These are phyloP conservation scores for Volutella citrinella DNA, from an alignment of 2,329 filamentous ascomycete species.

Conservation along the genomic window DNA sequence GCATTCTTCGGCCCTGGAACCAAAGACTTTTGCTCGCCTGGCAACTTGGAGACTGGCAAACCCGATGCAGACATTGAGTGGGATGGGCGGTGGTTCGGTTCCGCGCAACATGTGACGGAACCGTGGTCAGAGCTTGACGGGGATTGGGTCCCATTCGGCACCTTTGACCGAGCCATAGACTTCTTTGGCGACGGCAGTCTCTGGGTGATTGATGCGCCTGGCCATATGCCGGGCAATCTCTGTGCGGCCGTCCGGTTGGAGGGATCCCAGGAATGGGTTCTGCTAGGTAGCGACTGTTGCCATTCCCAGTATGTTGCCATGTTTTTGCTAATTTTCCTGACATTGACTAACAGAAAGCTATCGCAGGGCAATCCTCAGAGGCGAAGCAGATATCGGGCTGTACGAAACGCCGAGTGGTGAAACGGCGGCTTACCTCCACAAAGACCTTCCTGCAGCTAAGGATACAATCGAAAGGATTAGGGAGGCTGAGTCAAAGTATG, in stretches of 20 bases:
- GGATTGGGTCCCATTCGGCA: constrained; percentile 3
- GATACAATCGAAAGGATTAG: no score
- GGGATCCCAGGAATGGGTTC: constrained; percentile 1
- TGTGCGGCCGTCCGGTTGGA: constrained; percentile 1
- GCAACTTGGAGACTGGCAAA: constrained; percentile 1
- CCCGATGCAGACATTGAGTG: constrained; percentile 6
- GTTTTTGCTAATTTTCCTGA: no score
- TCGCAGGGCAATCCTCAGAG: no score
- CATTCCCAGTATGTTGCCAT: no score
- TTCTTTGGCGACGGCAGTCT: constrained; percentile 8
- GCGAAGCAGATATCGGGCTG: no score
- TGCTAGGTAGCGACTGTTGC: constrained; percentile 9
- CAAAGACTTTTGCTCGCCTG: constrained; percentile 4
- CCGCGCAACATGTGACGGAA: neutral
- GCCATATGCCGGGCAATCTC: constrained; percentile 9
- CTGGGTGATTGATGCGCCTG: constrained; percentile 6
- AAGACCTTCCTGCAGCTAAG: no score
- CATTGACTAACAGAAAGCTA: no score
- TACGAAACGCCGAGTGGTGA: no score
- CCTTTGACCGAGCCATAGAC: constrained; percentile 2
- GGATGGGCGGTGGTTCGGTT: constrained; percentile 11
- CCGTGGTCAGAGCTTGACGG: constrained; percentile 3
- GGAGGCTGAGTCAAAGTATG: no score
- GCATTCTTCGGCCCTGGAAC: constrained; percentile 9
- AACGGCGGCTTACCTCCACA: no score